A percentile compares a stretch with the other conserved stretches of the same genome.
phyloP scores from a whole-genome alignment of 2,329 filamentous ascomycete genomes.

The Pyrenophora tritici-repentis region DNA sequence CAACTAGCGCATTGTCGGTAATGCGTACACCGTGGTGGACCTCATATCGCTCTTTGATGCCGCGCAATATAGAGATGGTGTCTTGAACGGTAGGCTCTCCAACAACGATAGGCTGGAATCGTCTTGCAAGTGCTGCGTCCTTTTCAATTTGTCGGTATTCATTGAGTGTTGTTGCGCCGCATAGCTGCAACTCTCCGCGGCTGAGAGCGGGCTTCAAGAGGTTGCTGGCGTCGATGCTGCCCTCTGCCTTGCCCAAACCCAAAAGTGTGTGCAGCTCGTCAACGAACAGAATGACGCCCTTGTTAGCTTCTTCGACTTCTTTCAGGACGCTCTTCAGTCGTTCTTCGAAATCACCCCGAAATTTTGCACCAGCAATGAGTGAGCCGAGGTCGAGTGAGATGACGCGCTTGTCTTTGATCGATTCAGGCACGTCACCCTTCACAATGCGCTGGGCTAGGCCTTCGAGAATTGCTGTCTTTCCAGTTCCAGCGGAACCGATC shows the following conservation, averaged over 20 bases:
- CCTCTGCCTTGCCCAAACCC: slow-evolving; percentile 91
- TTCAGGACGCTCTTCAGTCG: slow-evolving; percentile 86
- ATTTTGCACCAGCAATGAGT: slow-evolving; percentile 94
- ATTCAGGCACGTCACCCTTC: slow-evolving; percentile 90
- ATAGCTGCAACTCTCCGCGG: slow-evolving; percentile 90
- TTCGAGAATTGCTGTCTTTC: slow-evolving; percentile 92
- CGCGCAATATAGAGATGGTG: slow-evolving; percentile 91
- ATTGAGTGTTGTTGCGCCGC: slow-evolving; percentile 88
- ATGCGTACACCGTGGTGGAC: slow-evolving; percentile 96
- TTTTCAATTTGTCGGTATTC: slow-evolving; percentile 96
- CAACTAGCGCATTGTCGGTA: slow-evolving; percentile 87
- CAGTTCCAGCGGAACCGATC: slow-evolving; percentile 89
- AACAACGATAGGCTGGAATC: slow-evolving; percentile 95
- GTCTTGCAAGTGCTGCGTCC: slow-evolving; percentile 86
- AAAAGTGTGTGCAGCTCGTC: slow-evolving; percentile 92
- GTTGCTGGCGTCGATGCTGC: slow-evolving; percentile 95
- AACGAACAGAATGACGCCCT: slow-evolving; percentile 90
- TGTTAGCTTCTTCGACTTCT: slow-evolving; percentile 87
- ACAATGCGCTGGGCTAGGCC: slow-evolving; percentile 89
- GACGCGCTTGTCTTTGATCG: slow-evolving; percentile 91
- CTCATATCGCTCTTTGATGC: slow-evolving; percentile 97
- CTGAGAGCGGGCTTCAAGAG: slow-evolving; percentile 92
- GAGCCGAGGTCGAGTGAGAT: slow-evolving; percentile 86
- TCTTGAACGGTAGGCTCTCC: slow-evolving; percentile 88
- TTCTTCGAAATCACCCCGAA: slow-evolving; percentile 94